Evolutionary conservation across 495 filamentous ascomycete genomes (phyloP).

Genomic region (Xylaria grammica): DNA sequence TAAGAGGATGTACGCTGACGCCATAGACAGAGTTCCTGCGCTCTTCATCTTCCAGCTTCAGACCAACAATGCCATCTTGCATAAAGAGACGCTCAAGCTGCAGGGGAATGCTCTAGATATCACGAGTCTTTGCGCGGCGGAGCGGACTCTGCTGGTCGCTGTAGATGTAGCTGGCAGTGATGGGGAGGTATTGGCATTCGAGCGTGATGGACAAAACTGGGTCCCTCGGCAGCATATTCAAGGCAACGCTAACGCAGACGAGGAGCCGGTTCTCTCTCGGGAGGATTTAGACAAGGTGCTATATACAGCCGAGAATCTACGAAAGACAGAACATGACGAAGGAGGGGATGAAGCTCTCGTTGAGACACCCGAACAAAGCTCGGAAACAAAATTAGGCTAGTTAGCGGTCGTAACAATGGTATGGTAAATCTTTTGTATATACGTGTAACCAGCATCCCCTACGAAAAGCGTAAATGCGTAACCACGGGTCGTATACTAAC

Average conservation of each 20-base stretch:
- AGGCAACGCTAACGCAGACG: constrained; percentile 20
- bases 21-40: constrained; percentile 58
- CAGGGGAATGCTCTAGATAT: constrained; percentile 69
- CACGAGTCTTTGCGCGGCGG: constrained; percentile 28
- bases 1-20: constrained; percentile 30
- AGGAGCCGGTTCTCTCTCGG: constrained; percentile 38
- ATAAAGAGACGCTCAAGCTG: constrained; percentile 53
- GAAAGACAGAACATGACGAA: constrained; percentile 67
- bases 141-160: constrained; percentile 55
- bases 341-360: constrained; percentile 31
- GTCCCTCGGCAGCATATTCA: constrained; percentile 19
- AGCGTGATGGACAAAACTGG: constrained; percentile 29
- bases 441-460: neutral
- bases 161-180: constrained; percentile 52
- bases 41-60: constrained; percentile 63
- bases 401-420: neutral
- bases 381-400: constrained; percentile 4
- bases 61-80: constrained; percentile 46
- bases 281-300: constrained; percentile 61
- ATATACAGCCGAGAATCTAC: constrained; percentile 73
- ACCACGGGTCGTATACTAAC: too few species aligned
- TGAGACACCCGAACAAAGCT: constrained; percentile 12
- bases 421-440: neutral
- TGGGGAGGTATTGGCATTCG: constrained; percentile 18
- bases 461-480: too few species aligned